These are phyloP conservation scores for Kwoniella shandongensis DNA, from an alignment of 768 basidiomycete species.

Conservation along the genomic window DNA sequence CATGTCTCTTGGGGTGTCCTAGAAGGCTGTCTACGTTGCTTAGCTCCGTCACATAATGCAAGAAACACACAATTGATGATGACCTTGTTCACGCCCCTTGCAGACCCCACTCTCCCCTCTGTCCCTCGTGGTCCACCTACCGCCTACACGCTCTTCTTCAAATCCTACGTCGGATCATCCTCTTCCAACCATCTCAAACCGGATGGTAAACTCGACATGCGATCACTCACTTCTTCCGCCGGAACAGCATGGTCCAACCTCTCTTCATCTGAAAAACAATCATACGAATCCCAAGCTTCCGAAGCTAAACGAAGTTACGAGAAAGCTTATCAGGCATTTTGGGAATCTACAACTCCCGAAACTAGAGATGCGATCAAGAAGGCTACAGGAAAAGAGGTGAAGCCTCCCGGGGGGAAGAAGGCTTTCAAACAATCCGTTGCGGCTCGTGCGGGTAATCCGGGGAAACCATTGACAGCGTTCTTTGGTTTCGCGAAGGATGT, in stretches of 20 bases:
- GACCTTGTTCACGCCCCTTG: neutral
- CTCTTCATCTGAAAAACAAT: conserved; percentile 12
- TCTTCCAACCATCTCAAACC: conserved; percentile 4
- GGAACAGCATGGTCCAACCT: conserved; percentile 28
- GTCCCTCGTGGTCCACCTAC: conserved; percentile 26
- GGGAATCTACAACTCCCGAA: conserved; percentile 21
- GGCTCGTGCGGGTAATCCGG: conserved; percentile 28
- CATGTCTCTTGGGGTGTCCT: no score
- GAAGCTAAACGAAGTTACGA: conserved; percentile 22
- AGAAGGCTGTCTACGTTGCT: no score
- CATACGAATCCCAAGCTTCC: conserved; percentile 16
- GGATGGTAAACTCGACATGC: conserved; percentile 28
- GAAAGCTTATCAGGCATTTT: conserved; percentile 29
- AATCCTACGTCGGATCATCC: conserved; percentile 24
- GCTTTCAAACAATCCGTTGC: conserved; percentile 13
- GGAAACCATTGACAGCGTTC: conserved; percentile 31
- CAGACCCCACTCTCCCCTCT: conserved; percentile 32
- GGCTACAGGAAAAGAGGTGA: conserved; percentile 32
- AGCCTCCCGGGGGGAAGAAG: conserved; percentile 32
- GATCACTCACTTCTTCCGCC: conserved; percentile 11
- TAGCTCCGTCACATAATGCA: no score
- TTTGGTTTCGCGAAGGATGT: conserved; percentile 34
- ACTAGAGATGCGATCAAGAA: conserved; percentile 25
- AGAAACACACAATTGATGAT: no score
- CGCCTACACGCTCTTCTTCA: conserved; percentile 38